phyloP scores from a whole-genome alignment of 2,329 filamentous ascomycete genomes.

The Tolypocladium tundrense region DNA sequence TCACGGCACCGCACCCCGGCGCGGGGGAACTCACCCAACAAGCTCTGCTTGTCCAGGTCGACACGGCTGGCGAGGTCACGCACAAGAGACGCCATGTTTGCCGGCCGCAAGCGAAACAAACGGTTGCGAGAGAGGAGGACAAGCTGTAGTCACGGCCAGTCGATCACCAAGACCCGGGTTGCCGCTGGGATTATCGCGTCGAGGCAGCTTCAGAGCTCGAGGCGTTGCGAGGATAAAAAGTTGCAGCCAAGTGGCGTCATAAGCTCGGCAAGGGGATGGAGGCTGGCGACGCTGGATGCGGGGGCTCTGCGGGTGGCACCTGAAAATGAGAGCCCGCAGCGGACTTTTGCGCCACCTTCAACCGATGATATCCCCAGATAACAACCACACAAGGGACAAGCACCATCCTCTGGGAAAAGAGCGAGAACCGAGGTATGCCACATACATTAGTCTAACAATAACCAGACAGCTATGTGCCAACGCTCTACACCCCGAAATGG shows the following conservation, averaged over 20 bases:
- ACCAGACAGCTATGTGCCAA: neutral
- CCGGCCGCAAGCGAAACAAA: neutral
- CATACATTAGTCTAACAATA: neutral
- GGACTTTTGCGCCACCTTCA: neutral
- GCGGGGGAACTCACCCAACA: slow-evolving; percentile 44
- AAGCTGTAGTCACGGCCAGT: neutral
- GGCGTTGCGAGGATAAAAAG: neutral
- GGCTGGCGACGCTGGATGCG: neutral
- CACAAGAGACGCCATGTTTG: slow-evolving; percentile 28
- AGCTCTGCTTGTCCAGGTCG: slow-evolving; percentile 56
- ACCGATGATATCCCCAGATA: neutral
- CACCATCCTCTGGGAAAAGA: neutral
- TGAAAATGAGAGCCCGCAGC: neutral
- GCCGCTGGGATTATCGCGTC: neutral
- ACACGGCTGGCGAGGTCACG: slow-evolving; percentile 50
- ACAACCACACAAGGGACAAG: neutral
- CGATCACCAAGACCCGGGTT: neutral
- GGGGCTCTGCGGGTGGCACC: neutral
- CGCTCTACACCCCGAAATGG: neutral
- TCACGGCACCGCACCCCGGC: neutral
- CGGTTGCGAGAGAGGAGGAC: neutral
- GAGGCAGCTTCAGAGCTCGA: neutral
- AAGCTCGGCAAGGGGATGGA: neutral
- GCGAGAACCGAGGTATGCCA: neutral
- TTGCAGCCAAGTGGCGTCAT: neutral